phyloP scores from a whole-genome alignment of 2,329 filamentous ascomycete genomes.

The Saccharata proteae region DNA sequence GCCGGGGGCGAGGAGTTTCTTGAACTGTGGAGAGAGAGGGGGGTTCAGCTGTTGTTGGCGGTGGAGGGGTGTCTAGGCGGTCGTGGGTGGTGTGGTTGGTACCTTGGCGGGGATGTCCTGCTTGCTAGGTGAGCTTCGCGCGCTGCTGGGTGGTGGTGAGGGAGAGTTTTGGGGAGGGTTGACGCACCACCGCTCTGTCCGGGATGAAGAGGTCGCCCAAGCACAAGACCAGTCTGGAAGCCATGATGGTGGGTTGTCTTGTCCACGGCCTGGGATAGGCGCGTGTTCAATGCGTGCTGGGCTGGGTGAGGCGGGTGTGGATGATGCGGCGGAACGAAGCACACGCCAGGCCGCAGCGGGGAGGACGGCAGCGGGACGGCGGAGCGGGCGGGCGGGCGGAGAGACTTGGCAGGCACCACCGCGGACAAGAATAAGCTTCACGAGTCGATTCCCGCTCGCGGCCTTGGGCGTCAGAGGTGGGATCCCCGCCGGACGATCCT shows the following conservation, averaged over 20 bases:
- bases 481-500: too few species aligned
- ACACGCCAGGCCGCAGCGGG: constrained; percentile 4
- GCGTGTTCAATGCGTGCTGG: background rate
- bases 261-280: background rate
- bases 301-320: background rate
- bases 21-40: constrained; percentile 24
- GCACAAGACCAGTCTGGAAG: constrained; percentile 29
- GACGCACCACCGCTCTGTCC: constrained; percentile 28
- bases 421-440: too few species aligned
- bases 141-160: constrained; percentile 12
- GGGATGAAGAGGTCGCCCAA: constrained; percentile 32
- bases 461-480: too few species aligned
- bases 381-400: background rate
- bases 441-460: too few species aligned
- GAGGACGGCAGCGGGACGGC: background rate
- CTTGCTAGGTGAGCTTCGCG: constrained; percentile 18
- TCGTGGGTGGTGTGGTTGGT: constrained; percentile 9
- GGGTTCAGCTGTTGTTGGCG: too few species aligned
- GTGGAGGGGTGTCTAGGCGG: constrained; percentile 3
- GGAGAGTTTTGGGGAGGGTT: constrained; percentile 12
- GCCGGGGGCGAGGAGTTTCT: constrained; percentile 46
- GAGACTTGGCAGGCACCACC: background rate
- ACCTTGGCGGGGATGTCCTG: constrained; percentile 32
- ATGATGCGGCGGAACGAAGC: background rate
- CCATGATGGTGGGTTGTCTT: constrained; percentile 18